These are phyloP conservation scores for Phytopythium delawarense DNA, from an alignment of 352 stramenopile species.

Conservation along the genomic window DNA sequence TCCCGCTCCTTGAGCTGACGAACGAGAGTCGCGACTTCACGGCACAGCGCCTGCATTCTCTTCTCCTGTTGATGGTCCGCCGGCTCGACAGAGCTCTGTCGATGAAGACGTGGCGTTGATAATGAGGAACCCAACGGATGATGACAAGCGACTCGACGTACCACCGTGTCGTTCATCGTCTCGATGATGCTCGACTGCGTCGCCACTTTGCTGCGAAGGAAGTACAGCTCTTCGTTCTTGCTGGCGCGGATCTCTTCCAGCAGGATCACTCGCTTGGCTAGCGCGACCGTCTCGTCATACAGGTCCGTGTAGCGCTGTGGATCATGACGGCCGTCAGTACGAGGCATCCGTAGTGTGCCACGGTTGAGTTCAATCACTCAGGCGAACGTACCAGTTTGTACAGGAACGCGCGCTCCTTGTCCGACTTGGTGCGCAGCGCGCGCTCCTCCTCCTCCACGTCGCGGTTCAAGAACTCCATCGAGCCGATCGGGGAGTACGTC, in stretches of 20 bases:
- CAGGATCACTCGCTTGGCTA: constrained; percentile 38
- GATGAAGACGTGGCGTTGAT: neutral
- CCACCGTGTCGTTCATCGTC: constrained; percentile 40
- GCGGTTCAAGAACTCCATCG: constrained; percentile 55
- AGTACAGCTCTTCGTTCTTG: constrained; percentile 40
- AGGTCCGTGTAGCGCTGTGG: constrained; percentile 61
- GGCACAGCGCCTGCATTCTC: constrained; percentile 50
- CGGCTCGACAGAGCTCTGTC: constrained; percentile 24
- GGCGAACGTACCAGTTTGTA: constrained; percentile 61
- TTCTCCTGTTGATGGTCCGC: constrained; percentile 39
- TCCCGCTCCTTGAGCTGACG: constrained; percentile 56
- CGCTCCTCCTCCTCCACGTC: constrained; percentile 59
- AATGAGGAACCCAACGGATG: too few relatives aligned
- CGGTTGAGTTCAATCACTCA: neutral
- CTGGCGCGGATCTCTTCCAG: constrained; percentile 36
- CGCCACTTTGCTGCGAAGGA: constrained; percentile 39
- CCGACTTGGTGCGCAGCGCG: constrained; percentile 49
- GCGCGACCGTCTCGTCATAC: constrained; percentile 49
- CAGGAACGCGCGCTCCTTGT: constrained; percentile 52
- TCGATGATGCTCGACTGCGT: constrained; percentile 56
- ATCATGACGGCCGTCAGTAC: neutral
- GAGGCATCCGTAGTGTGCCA: too few relatives aligned
- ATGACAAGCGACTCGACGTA: constrained; percentile 3
- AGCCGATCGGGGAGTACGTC: constrained; percentile 27
- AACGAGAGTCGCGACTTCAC: constrained; percentile 48